These are phyloP conservation scores for Ramichloridium luteum DNA, from an alignment of 2,329 filamentous ascomycete genomes.

Conservation along the genomic window DNA sequence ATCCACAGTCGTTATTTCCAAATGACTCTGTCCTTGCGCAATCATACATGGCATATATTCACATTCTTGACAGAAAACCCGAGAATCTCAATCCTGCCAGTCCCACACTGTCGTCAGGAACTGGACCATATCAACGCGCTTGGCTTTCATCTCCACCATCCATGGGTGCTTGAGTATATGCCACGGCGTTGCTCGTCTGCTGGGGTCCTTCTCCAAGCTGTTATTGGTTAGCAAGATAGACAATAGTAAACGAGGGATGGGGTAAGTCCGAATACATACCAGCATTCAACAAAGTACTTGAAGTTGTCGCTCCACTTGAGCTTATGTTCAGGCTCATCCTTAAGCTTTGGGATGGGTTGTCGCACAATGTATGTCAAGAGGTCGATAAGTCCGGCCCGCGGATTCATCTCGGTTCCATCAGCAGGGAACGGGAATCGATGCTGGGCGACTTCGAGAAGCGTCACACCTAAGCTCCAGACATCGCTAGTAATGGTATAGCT, in stretches of 20 bases:
- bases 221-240: conserved; percentile 16
- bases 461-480: conserved; percentile 95
- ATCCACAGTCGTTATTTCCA: too few relatives aligned
- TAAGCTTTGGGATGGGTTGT: conserved; percentile 87
- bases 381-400: conserved; percentile 83
- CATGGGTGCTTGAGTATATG: conserved; percentile 98
- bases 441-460: conserved; percentile 95
- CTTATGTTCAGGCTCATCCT: conserved; percentile 65
- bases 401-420: conserved; percentile 91
- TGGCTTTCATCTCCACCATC: conserved; percentile 92
- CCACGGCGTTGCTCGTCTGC: conserved; percentile 83
- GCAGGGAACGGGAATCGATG: conserved; percentile 97
- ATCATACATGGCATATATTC: too few relatives aligned
- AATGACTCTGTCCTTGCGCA: too few relatives aligned
- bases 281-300: conserved; percentile 99
- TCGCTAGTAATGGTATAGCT: conserved; percentile 98
- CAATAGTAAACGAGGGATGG: background rate
- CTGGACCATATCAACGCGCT: conserved; percentile 94
- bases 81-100: conserved; percentile 65
- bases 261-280: conserved; percentile 48
- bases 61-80: too few relatives aligned
- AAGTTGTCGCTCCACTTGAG: conserved; percentile 96
- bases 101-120: conserved; percentile 95
- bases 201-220: conserved; percentile 88
- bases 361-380: conserved; percentile 94